Evolutionary conservation across 2,329 filamentous ascomycete species (phyloP).

Genomic region (Neonectria neomacrospora): DNA sequence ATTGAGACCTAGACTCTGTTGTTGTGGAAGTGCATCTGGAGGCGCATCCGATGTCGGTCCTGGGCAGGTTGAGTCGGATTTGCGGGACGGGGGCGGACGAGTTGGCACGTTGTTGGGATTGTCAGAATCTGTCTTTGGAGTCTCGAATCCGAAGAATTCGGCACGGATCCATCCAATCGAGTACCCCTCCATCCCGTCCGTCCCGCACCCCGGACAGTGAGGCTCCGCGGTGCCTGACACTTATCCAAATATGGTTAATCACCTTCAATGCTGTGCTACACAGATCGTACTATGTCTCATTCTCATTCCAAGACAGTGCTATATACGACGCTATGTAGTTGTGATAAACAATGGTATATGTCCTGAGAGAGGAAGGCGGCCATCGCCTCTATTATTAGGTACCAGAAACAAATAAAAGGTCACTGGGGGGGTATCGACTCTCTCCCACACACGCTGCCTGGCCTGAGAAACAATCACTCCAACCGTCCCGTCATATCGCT

Average conservation of each 20-base stretch:
- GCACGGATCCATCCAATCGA: not conserved
- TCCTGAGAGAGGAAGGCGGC: conserved; percentile 6
- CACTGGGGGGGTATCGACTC: conserved; percentile 43
- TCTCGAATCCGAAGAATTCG: not conserved
- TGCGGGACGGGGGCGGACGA: not conserved
- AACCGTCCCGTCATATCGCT: conserved; percentile 19
- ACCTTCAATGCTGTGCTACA: not conserved
- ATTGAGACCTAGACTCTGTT: conserved; percentile 46
- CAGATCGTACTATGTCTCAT: not conserved
- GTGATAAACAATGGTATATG: conserved; percentile 8
- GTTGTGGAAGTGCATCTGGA: conserved; percentile 38
- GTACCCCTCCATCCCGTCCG: not conserved
- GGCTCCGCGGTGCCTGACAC: conserved; percentile 10
- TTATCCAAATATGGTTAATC: conserved; percentile 6
- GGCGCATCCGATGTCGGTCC: conserved; percentile 19
- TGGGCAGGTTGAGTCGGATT: not conserved
- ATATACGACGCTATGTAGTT: not conserved
- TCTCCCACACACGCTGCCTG: conserved; percentile 30
- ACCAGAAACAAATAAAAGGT: conserved; percentile 42
- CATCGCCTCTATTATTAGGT: conserved; percentile 3
- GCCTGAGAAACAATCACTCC: conserved; percentile 35
- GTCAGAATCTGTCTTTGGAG: conserved; percentile 2
- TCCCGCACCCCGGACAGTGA: not conserved
- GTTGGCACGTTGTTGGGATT: not conserved
- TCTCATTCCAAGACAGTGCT: not conserved